Percentiles rank a stretch among this genome's conserved stretches.
These are phyloP conservation scores for Neurospora terricola DNA, from an alignment of 495 filamentous ascomycete species.

Conservation along the genomic window DNA sequence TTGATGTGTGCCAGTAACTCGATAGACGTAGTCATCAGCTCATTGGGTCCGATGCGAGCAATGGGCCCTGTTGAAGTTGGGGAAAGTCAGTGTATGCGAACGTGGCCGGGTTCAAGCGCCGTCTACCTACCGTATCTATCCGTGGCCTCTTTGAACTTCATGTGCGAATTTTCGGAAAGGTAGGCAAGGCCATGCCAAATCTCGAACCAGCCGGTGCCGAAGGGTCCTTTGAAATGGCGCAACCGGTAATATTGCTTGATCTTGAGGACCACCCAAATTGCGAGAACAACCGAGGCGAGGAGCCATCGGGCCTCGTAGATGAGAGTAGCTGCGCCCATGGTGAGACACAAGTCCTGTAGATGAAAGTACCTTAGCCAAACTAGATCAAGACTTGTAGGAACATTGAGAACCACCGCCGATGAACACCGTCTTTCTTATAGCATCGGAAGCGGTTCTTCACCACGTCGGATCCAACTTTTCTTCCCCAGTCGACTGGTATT, in stretches of 20 bases:
- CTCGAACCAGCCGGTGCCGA: conserved; percentile 5
- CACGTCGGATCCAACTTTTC: neutral
- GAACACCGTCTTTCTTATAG: neutral
- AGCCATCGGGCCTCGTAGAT: neutral
- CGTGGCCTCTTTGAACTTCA: conserved; percentile 4
- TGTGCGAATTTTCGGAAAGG: conserved; percentile 6
- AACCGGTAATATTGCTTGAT: conserved; percentile 3
- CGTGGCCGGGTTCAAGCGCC: neutral
- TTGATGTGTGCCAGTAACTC: conserved; percentile 24
- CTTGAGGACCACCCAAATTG: conserved; percentile 3
- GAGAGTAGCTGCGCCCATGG: neutral
- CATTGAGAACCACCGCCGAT: neutral
- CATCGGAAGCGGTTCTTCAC: neutral
- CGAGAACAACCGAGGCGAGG: neutral
- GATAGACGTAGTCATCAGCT: conserved; percentile 30
- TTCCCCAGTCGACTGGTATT: neutral
- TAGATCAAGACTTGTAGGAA: neutral
- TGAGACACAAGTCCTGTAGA: neutral
- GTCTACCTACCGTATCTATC: conserved; percentile 5
- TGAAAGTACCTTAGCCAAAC: no score
- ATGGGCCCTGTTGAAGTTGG: conserved; percentile 17
- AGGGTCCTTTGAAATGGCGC: conserved; percentile 9
- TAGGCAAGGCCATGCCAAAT: conserved; percentile 3
- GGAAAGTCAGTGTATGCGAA: neutral
- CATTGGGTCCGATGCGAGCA: conserved; percentile 31